Evolutionary conservation across 352 stramenopile genomes (phyloP).

Genomic region (Pythium phragmitis): DNA sequence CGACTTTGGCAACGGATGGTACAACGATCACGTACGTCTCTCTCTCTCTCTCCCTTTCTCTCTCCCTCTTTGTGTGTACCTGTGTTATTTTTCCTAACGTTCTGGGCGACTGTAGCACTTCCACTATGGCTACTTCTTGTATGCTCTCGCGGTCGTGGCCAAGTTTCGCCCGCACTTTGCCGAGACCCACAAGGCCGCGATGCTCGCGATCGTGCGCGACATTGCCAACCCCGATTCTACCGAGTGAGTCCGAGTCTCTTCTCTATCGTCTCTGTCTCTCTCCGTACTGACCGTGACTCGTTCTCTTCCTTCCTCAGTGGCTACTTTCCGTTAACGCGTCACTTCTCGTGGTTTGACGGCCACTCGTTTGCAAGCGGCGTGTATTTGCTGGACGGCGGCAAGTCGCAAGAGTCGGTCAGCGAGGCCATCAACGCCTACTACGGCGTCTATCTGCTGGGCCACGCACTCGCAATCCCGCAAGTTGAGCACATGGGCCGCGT

Average conservation of each 20-base stretch:
- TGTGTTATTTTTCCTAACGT: background rate
- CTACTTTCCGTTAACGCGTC: conserved; percentile 91
- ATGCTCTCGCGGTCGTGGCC: conserved; percentile 76
- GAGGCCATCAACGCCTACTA: conserved; percentile 98
- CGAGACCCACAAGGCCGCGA: conserved; percentile 65
- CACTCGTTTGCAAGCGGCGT: conserved; percentile 96
- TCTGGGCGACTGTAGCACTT: conserved; percentile 81
- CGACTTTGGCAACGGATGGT: conserved; percentile 93
- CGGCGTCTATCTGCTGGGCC: conserved; percentile 92
- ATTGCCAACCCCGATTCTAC: conserved; percentile 62
- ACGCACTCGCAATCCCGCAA: conserved; percentile 61
- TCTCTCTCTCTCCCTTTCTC: background rate
- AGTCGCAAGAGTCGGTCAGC: conserved; percentile 96
- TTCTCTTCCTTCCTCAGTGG: conserved; percentile 36
- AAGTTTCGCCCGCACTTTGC: conserved; percentile 78
- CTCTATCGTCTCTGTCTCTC: background rate
- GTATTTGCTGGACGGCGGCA: conserved; percentile 94
- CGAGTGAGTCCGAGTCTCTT: conserved; percentile 46
- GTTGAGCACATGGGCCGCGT: conserved; percentile 90
- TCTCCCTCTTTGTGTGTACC: background rate
- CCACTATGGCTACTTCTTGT: conserved; percentile 95
- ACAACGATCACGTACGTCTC: conserved; percentile 84
- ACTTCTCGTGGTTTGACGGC: conserved; percentile 97
- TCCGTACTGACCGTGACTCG: background rate
- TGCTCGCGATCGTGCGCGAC: conserved; percentile 74